A percentile compares a stretch with the other conserved stretches of the same genome.
phyloP scores from a whole-genome alignment of 345 rosid genomes.

The Conringia planisiliqua region DNA sequence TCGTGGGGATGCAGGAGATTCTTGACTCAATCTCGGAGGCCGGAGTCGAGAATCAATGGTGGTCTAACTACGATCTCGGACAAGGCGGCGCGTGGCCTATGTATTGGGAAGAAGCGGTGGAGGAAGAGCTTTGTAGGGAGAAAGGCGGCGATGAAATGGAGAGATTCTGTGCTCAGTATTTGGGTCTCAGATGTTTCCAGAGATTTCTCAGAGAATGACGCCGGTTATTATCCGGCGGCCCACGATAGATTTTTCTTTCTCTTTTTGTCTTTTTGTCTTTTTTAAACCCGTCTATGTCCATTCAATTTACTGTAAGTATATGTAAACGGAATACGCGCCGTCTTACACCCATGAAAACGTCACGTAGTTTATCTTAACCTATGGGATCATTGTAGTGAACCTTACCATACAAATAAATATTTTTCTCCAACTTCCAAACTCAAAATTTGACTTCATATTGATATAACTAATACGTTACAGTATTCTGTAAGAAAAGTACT shows the following conservation, averaged over 20 bases:
- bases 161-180: conserved; percentile 70
- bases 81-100: conserved; percentile 34
- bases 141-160: conserved; percentile 86
- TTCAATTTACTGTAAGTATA: not conserved
- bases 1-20: conserved; percentile 86
- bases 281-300: not conserved
- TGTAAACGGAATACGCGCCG: conserved; percentile 5
- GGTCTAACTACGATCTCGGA: conserved; percentile 14
- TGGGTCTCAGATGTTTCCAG: conserved; percentile 88
- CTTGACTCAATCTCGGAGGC: conserved; percentile 58
- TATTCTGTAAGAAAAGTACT: not conserved
- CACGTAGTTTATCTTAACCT: not conserved
- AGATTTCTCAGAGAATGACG: conserved; percentile 61
- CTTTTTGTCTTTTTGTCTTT: not conserved
- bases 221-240: not conserved
- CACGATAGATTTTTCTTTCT: not conserved
- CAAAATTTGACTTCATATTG: not conserved
- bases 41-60: conserved; percentile 31
- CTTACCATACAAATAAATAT: not conserved
- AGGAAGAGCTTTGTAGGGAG: conserved; percentile 60
- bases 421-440: not conserved
- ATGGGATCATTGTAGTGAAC: not conserved
- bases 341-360: conserved; percentile 2
- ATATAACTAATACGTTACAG: too few relatives aligned
- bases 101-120: conserved; percentile 58